Evolutionary conservation across 2,329 filamentous ascomycete species (phyloP), one percentile per base, ranked within the genome.

Genomic region (Hypoxylon sp.): DNA sequence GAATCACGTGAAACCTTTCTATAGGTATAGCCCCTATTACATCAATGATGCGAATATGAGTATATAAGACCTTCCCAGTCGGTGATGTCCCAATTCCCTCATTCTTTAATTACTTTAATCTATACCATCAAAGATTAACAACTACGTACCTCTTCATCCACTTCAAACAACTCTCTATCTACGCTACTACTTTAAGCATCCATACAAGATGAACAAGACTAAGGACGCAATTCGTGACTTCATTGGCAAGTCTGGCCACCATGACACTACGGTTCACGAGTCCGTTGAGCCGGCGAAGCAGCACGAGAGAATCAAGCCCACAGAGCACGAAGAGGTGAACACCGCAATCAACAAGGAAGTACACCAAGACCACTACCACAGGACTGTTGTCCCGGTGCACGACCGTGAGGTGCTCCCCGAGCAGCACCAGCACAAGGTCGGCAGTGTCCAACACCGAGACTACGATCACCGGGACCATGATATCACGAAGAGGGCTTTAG

Each of bases 361-460:
- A 3, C 86, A 90, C 65, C 86, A 89, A 67, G 83, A 89, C 51
- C 87, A 90, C 62, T 83, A 88, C 67, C 85, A 90, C 68, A 87
- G 84, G 35, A 84, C 83, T 0, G 73, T 89, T 1, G 87, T 90
- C 70, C 87, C 87, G 0, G 71, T 90, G 16, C 49, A 60, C 4
- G 65, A 64, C 48, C 51, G 30, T 5, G 53, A 66, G 12, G 34
- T 61, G 5, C 45, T 79, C 0, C 82, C 86, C 0, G 86, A 89
- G 69, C 72, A 84, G 67, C 86, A 89, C 65, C 72, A 74, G 13
- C 79, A 86, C 67, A 82, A 86, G 26, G 65, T 85, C 11, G 72
- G 74, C 2, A 76, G 76, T 2, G 80, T 87, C 0, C 78, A 88
- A 69, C 78, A 87, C 67, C 80, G 81, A 47, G 74, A 80, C 12